A percentile compares a stretch with the other conserved stretches of the same genome.
These are phyloP conservation scores for Chaetomiaceae sp. DNA, from an alignment of 2,329 filamentous ascomycete species.

Conservation along the genomic window DNA sequence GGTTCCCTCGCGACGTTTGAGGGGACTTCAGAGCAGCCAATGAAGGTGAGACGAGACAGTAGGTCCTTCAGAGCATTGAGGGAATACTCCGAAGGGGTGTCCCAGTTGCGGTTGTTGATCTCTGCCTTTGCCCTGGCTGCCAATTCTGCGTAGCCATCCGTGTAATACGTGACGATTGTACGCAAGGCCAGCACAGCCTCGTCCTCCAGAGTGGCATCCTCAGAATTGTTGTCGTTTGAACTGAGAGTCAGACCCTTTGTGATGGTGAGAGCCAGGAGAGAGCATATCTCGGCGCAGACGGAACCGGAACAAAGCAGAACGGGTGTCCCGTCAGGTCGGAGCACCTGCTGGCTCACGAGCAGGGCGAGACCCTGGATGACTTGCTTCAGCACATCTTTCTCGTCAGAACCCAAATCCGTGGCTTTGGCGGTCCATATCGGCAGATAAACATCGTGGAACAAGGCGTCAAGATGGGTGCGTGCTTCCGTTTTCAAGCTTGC, in stretches of 20 bases:
- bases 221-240: constrained; percentile 21
- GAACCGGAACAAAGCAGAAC: constrained; percentile 33
- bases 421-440: constrained; percentile 33
- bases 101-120: constrained; percentile 26
- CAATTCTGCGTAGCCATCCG: constrained; percentile 34
- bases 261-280: constrained; percentile 21
- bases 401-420: constrained; percentile 32
- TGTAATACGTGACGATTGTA: constrained; percentile 34
- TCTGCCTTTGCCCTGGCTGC: constrained; percentile 25
- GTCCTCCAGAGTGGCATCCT: constrained; percentile 31
- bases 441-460: constrained; percentile 43
- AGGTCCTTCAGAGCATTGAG: constrained; percentile 32
- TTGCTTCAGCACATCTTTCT: constrained; percentile 39
- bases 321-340: constrained; percentile 19
- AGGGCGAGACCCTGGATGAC: constrained; percentile 44
- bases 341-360: constrained; percentile 38
- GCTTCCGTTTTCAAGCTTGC: constrained; percentile 34
- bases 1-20: constrained; percentile 27
- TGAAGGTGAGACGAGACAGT: constrained; percentile 42
- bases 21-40: constrained; percentile 44
- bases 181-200: constrained; percentile 40
- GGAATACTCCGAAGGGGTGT: constrained; percentile 20
- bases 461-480: constrained; percentile 34
- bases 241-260: constrained; percentile 27
- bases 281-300: constrained; percentile 37